Base-by-base conservation (phyloP, 768 basidiomycete species). In the Tricholoma flavovirens region DNA sequence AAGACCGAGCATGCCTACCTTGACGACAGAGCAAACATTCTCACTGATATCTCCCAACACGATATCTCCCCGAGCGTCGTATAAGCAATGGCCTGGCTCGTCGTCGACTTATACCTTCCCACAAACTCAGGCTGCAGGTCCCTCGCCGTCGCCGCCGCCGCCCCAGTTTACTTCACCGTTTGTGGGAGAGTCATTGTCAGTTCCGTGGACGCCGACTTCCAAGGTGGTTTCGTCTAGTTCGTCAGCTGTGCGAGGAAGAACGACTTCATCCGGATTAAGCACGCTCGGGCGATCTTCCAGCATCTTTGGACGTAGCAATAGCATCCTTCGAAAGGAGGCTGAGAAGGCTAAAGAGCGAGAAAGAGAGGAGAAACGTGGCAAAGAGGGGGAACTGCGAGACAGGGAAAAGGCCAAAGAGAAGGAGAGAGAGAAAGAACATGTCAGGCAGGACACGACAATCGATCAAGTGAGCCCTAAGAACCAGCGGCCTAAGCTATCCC, bases 401-500 rank as follows among this genome's bases (percentile, higher is more conserved):
- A 60, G 56, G 45, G 68, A 66, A 36, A 61, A 55, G 29, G 65
- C 59, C 49, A 62, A 59, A 52, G 66, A 64, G 32, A 56, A 54
- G 51, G 64, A 49, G 43, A 40, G 45, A 15, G 45, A 29, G 4
- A 56, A 53, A 46, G 51, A 56, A 22, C 33, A 52, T 32, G 56
- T 58, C 26, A 35, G 35, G 33, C 22, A 24, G 4, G 22, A 45
- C 12, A 12, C 11, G 5, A 24, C 22, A 6, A 19, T 45, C 22
- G 22, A 7, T 8, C 12, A 24, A 12, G 59, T 54, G 32, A 62
- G 53, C 42, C 60, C 50, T 42, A 68, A 55, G 48, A 21, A 38
- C 2, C 65, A 63, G 38, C 66, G 69, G 1, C 73, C 73, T 0
- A 69, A 71, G 56, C 56, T 73, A 8, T 70, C 70, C 11, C 50